Base-by-base conservation (phyloP, 495 filamentous ascomycete species). In the Aspergillus funiculosus region DNA sequence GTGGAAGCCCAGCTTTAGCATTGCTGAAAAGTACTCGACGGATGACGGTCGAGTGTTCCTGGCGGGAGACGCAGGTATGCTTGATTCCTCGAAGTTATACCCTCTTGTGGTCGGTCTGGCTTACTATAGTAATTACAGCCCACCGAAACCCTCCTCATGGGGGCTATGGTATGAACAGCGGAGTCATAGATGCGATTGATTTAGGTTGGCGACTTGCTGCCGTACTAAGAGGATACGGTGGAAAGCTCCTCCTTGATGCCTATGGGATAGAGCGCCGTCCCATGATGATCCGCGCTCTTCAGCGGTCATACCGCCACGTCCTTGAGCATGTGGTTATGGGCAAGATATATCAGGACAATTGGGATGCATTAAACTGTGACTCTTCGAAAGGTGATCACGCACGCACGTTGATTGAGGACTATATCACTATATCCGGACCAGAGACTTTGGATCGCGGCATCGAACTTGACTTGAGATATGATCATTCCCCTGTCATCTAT, bases 141-240 rank as follows among this genome's bases (percentile, higher is more conserved):
- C 76, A 81, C 46, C 70, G 66, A 22, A 71, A 73, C 49, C 67
- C 64, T 22, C 76, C 76, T 0, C 66, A 60, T 34, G 64, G 62
- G 17, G 62, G 62, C 11, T 62, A 62, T 25, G 62, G 62, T 2
- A 57, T 68, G 54, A 66, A 68, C 32, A 64, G 46, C 35, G 62
- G 62, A 4, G 24, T 68, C 9, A 57, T 29, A 8, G 64, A 68
- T 39, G 60, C 62, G 2, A 14, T 58, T 20, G 52, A 53, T 26
- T 47, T 66, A 4, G 57, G 45, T 7, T 66, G 64, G 64, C 53
- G 52, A 9, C 53, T 68, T 28, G 43, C 62, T 6, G 58, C 60
- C 1, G 36, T 61, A 2, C 20, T 57, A 7, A 57, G 59, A 26
- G 50, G 54, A 6, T 53, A 56, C 27, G 60, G 63, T 1, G 54